Conservation (phyloP, 2,329 filamentous ascomycete genomes). For the Thelonectria rubi region DNA sequence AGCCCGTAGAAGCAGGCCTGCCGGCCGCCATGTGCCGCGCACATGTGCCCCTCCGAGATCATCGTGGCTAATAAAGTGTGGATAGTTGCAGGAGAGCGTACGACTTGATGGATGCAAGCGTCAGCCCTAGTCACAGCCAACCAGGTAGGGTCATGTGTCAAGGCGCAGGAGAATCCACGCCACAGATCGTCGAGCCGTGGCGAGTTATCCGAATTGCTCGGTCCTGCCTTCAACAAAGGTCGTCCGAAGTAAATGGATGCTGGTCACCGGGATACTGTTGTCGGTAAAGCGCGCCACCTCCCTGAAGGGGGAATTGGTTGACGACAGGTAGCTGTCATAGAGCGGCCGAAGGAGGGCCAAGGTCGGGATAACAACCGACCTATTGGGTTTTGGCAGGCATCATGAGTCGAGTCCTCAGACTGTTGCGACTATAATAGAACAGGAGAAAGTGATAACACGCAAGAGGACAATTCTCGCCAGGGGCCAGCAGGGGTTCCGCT, state of each 20-base stretch:
- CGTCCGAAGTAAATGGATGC: constrained; percentile 34
- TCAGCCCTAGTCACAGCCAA: constrained; percentile 22
- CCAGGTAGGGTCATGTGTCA: constrained; percentile 6
- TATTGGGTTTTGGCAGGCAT: constrained; percentile 36
- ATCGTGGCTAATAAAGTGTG: constrained; percentile 8
- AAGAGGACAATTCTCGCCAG: constrained; percentile 34
- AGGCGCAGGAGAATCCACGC: constrained; percentile 4
- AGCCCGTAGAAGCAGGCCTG: constrained; percentile 6
- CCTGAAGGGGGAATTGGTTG: constrained; percentile 23
- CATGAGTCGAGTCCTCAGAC: constrained; percentile 36
- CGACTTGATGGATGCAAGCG: constrained; percentile 8
- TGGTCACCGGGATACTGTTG: constrained; percentile 30
- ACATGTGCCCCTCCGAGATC: constrained; percentile 8
- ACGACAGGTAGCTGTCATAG: constrained; percentile 25
- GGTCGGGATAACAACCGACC: constrained; percentile 24
- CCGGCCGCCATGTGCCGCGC: constrained; percentile 21
- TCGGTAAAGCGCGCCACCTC: constrained; percentile 26
- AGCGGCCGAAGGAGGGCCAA: constrained; percentile 22
- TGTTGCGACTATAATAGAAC: constrained; percentile 35
- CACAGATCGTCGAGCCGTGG: constrained; percentile 6
- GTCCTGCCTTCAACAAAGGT: constrained; percentile 26
- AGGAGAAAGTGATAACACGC: constrained; percentile 27
- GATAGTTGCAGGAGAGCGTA: constrained; percentile 10
- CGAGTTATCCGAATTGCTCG: constrained; percentile 5
- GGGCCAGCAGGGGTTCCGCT: constrained; percentile 33